phyloP scores from a whole-genome alignment of 352 stramenopile species.

The Globisporangium canariense region DNA sequence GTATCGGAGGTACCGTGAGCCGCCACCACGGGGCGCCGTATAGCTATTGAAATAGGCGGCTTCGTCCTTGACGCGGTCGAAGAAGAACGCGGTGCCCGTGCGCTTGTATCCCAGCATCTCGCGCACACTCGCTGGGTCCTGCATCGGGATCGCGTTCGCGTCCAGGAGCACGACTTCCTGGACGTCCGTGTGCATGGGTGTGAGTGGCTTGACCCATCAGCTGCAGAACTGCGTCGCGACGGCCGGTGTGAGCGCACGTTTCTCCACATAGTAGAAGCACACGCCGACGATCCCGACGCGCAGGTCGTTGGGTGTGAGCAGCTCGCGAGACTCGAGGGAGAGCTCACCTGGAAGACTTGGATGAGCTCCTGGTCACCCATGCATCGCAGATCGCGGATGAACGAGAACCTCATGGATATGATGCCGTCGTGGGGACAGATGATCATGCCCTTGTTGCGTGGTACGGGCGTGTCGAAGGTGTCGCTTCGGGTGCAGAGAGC shows the following conservation, averaged over 20 bases:
- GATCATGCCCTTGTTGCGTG: conserved; percentile 23
- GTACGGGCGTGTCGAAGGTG: conserved; percentile 1
- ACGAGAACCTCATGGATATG: conserved; percentile 33
- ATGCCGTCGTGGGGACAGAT: conserved; percentile 38
- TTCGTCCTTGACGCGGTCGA: conserved; percentile 52
- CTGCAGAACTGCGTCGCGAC: conserved; percentile 35
- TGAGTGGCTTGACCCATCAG: conserved; percentile 60
- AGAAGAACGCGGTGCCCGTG: conserved; percentile 69
- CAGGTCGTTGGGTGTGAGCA: conserved; percentile 27
- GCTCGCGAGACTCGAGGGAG: conserved; percentile 24
- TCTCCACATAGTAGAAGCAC: conserved; percentile 23
- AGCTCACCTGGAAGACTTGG: conserved; percentile 40
- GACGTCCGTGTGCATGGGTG: conserved; percentile 44
- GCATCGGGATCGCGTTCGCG: conserved; percentile 43
- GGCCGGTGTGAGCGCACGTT: not conserved
- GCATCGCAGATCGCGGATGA: conserved; percentile 47
- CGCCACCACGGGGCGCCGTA: conserved; percentile 16
- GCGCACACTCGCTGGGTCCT: conserved; percentile 39
- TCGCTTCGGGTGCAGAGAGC: not conserved
- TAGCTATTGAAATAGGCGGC: conserved; percentile 45
- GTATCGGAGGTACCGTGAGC: conserved; percentile 43
- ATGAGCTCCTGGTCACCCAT: conserved; percentile 39
- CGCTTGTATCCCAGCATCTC: conserved; percentile 31
- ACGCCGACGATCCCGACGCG: conserved; percentile 43
- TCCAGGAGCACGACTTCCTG: conserved; percentile 47